Conservation (phyloP, 768 basidiomycete genomes). For the Lyophyllum decastes region DNA sequence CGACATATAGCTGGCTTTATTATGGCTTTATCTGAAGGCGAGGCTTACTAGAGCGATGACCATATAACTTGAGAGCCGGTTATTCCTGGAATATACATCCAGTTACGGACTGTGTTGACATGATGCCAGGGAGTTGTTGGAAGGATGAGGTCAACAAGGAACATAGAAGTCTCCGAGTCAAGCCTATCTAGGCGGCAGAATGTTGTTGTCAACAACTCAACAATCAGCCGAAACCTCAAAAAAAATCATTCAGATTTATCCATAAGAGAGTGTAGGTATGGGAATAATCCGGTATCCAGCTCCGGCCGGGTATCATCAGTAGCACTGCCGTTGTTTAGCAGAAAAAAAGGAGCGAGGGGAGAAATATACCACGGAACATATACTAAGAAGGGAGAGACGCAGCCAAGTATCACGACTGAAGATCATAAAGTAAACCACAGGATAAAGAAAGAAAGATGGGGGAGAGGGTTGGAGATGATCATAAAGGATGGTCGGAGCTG, state of each 20-base stretch:
- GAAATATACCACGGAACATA: not conserved
- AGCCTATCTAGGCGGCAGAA: too few relatives aligned
- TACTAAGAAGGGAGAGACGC: slow-evolving; percentile 11
- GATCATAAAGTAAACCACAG: slow-evolving; percentile 5
- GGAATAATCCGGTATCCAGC: slow-evolving; percentile 17
- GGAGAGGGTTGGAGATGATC: not conserved
- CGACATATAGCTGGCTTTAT: too few relatives aligned
- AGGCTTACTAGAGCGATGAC: too few relatives aligned
- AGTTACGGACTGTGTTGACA: not conserved
- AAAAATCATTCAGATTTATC: slow-evolving; percentile 11
- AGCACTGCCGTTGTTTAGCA: slow-evolving; percentile 9
- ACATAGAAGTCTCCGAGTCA: too few relatives aligned
- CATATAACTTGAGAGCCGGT: too few relatives aligned
- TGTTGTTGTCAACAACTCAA: not conserved
- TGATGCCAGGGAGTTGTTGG: too few relatives aligned
- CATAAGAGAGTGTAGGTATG: slow-evolving; percentile 16
- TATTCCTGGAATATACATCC: too few relatives aligned
- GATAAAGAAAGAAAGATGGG: not conserved
- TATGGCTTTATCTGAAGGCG: too few relatives aligned
- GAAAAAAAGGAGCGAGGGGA: not conserved
- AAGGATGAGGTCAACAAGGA: too few relatives aligned
- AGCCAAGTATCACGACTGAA: slow-evolving; percentile 7
- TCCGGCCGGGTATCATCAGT: slow-evolving; percentile 24
- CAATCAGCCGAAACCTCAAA: not conserved
- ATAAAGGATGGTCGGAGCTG: not conserved